Base-by-base conservation (phyloP, 495 filamentous ascomycete genomes). In the Hyphodiscus hymeniophilus region DNA sequence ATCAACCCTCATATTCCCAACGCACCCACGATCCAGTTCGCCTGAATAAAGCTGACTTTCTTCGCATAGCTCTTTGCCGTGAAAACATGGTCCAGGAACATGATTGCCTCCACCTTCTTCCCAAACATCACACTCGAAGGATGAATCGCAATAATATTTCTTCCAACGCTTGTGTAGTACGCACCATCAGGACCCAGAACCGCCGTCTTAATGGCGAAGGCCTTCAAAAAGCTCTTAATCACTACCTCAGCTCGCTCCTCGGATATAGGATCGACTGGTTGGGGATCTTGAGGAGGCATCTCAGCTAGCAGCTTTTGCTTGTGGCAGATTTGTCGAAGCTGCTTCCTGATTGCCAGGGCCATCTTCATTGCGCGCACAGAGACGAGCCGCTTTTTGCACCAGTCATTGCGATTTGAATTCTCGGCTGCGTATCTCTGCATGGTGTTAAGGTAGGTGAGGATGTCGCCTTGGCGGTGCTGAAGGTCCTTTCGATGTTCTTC, bases 1-100 rank as follows among this genome's bases (percentile, higher is more conserved):
- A n/a, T n/a, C n/a, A n/a, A n/a, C n/a, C n/a, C 26, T 28, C 26
- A 39, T 3, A 39, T 40, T 3, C 28, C 48, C 38, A 51, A 34
- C 8, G 36, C 43, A 52, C 90, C 85, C 5, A 75, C 75, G 22
- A 96, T 76, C 94, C 92, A 97, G 52, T 84, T 75, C 58, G 90
- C 81, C 69, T 94, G 84, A 28, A 96, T 80, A 2, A 78, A 80
- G 64, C 85, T 94, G 40, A 96, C 91, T 31, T 84, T 83, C 60
- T 89, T 83, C 12, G 85, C 94, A 67, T 94, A 99, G 56, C 82
- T 90, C 61, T 83, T 87, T 42, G 83, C 86, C 7, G 94, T 99
- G 61, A 85, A 97, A 2, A 99, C 90, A 64, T 92, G 89, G 63
- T 99, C 90, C 54, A 90, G 77, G 58, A 91, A 99, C 80, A 97